Percentiles rank a stretch among this genome's conserved stretches.
Conservation (phyloP, 192 early-diverging fungal species). For the Backusella macrospora region DNA sequence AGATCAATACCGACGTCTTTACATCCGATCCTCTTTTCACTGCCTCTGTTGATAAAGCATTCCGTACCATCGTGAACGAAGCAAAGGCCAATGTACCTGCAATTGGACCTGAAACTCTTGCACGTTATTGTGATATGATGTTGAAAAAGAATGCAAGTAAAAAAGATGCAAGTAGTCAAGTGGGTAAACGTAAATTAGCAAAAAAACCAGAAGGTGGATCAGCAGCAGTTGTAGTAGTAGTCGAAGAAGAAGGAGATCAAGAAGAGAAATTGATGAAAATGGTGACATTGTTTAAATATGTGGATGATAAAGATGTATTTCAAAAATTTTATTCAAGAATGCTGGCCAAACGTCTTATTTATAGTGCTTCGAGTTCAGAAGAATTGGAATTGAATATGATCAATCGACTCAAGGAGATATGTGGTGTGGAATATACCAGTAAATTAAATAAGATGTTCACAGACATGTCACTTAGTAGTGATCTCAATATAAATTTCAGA, state of each 20-base stretch:
- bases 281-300: conserved; percentile 72
- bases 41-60: conserved; percentile 83
- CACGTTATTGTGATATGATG: conserved; percentile 77
- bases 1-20: conserved; percentile 63
- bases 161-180: conserved; percentile 45
- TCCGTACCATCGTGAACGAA: conserved; percentile 73
- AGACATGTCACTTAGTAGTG: conserved; percentile 77
- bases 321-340: conserved; percentile 88
- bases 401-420: conserved; percentile 73
- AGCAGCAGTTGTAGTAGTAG: conserved; percentile 65
- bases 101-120: conserved; percentile 74
- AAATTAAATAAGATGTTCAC: conserved; percentile 90
- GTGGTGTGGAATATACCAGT: conserved; percentile 84
- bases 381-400: conserved; percentile 86
- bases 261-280: conserved; percentile 50
- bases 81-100: conserved; percentile 44
- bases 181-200: conserved; percentile 55
- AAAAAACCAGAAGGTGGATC: conserved; percentile 43
- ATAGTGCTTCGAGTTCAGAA: conserved; percentile 68
- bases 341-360: conserved; percentile 83
- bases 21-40: conserved; percentile 67
- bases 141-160: conserved; percentile 60
- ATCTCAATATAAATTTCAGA: conserved; percentile 61
- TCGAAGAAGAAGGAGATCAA: conserved; percentile 52
- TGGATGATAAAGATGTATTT: conserved; percentile 91